Evolutionary conservation across 305 asterid genomes (phyloP), one percentile per base, ranked within the genome.

Genomic region (Fraxinus xanthoxyloides): DNA sequence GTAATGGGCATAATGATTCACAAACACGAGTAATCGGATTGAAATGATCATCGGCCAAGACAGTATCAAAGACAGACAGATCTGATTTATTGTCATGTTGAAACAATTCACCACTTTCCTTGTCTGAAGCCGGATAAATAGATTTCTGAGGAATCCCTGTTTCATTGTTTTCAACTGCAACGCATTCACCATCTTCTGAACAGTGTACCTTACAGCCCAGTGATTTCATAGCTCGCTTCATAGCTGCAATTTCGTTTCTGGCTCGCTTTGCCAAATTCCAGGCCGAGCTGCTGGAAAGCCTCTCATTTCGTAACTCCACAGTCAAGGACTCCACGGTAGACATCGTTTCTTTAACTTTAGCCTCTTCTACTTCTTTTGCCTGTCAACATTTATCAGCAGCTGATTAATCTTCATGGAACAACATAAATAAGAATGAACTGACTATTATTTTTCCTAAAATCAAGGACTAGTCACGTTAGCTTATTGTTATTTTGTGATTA

Each of bases 301-400:
- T 97, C 89, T 97, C 98, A 13, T 83, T 92, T 78, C 87, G 90
- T 85, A 97, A 79, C 83, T 94, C 98, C 48, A 87, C 88, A 76
- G 88, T 80, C 84, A 97, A 82, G 73, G 95, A 87, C 85, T 91
- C 97, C 87, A 88, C 34, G 0, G 88, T 76, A 19, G 89, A 84
- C 23, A 83, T 79, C 30, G 86, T 69, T 77, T 93, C 98, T 80
- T 40, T 85, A 51, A 84, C 88, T 87, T 86, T 95, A 63, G 87
- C 87, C 89, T 94, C 98, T 56, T 93, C 92, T 77, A 81, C 85
- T 78, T 93, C 98, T 88, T 97, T 94, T 67, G 88, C 98, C 98
- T 97, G 94, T 80, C 79, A 84, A 89, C 31, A 79, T 59, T 87
- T 35, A 69, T 77, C 76, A 81, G 76, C 21, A 81, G 40, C 77